phyloP scores from a whole-genome alignment of 768 basidiomycete species.

The Leccinellum rugosiceps region DNA sequence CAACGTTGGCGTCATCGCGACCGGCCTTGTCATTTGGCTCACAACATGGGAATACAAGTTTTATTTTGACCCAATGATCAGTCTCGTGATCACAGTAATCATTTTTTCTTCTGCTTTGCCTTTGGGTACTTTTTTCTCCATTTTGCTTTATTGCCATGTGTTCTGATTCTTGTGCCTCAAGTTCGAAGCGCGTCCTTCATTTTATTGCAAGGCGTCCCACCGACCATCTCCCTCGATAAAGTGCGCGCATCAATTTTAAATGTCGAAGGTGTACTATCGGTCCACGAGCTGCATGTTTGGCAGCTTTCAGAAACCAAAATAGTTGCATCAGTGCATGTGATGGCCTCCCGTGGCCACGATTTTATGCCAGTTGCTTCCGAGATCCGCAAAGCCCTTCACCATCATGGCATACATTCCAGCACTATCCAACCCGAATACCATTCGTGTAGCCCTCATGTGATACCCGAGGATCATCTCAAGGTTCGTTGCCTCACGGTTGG shows the following conservation, averaged over 20 bases:
- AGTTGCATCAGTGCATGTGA: slow-evolving; percentile 94
- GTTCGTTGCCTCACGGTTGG: slow-evolving; percentile 31
- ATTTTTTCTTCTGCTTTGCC: slow-evolving; percentile 96
- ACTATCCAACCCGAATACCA: slow-evolving; percentile 92
- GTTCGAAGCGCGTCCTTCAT: slow-evolving; percentile 93
- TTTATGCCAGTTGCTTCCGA: slow-evolving; percentile 89
- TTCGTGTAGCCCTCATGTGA: slow-evolving; percentile 29
- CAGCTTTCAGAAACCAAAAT: slow-evolving; percentile 93
- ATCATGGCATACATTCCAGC: slow-evolving; percentile 90
- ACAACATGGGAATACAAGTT: slow-evolving; percentile 81
- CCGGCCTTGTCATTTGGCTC: slow-evolving; percentile 93
- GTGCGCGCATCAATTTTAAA: slow-evolving; percentile 77
- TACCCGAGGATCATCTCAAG: slow-evolving; percentile 48
- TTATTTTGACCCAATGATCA: slow-evolving; percentile 92
- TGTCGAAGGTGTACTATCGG: slow-evolving; percentile 76
- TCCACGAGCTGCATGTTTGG: slow-evolving; percentile 98
- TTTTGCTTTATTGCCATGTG: not conserved
- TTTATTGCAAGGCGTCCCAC: slow-evolving; percentile 89
- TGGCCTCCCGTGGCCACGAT: slow-evolving; percentile 74
- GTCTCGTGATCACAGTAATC: slow-evolving; percentile 90
- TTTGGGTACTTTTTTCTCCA: slow-evolving; percentile 49
- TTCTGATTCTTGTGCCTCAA: slow-evolving; percentile 29
- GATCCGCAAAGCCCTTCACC: slow-evolving; percentile 81
- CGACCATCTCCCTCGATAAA: slow-evolving; percentile 84
- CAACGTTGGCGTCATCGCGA: slow-evolving; percentile 95